A percentile compares a stretch with the other conserved stretches of the same genome.
Conservation (phyloP, 2,329 filamentous ascomycete genomes). For the Arthrobotrys entomopaga region DNA sequence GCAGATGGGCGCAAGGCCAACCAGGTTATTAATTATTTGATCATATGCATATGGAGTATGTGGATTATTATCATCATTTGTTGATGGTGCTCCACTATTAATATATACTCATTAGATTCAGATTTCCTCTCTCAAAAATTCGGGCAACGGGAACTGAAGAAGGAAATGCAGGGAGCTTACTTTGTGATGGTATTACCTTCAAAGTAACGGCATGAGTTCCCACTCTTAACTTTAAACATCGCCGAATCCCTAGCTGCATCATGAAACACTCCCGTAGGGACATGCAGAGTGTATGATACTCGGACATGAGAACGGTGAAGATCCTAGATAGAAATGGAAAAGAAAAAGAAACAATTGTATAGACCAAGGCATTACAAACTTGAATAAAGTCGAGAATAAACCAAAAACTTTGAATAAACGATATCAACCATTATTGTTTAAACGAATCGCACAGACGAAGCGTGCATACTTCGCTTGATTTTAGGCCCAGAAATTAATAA, state of each 20-base stretch:
- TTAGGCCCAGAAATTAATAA: neutral
- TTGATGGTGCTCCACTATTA: too few relatives aligned
- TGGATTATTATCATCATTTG: too few relatives aligned
- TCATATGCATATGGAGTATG: too few relatives aligned
- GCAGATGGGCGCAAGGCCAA: too few relatives aligned
- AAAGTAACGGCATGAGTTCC: neutral
- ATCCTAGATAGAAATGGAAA: neutral
- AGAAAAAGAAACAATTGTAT: conserved; percentile 12
- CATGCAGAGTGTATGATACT: conserved; percentile 18
- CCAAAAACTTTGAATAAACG: neutral
- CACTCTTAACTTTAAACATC: conserved; percentile 8
- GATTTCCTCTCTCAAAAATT: conserved; percentile 21
- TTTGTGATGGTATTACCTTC: neutral
- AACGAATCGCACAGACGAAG: conserved; percentile 33
- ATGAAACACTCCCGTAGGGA: conserved; percentile 35
- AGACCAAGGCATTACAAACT: neutral
- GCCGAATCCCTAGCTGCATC: conserved; percentile 44
- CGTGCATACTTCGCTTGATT: conserved; percentile 51
- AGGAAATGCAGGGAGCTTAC: conserved; percentile 10
- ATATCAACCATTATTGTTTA: conserved; percentile 8
- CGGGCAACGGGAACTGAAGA: neutral
- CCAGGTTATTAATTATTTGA: too few relatives aligned
- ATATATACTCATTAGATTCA: neutral
- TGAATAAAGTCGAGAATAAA: conserved; percentile 17
- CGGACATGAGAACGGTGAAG: conserved; percentile 23